Evolutionary conservation across 345 rosid species (phyloP).

Genomic region (Populus nigra): DNA sequence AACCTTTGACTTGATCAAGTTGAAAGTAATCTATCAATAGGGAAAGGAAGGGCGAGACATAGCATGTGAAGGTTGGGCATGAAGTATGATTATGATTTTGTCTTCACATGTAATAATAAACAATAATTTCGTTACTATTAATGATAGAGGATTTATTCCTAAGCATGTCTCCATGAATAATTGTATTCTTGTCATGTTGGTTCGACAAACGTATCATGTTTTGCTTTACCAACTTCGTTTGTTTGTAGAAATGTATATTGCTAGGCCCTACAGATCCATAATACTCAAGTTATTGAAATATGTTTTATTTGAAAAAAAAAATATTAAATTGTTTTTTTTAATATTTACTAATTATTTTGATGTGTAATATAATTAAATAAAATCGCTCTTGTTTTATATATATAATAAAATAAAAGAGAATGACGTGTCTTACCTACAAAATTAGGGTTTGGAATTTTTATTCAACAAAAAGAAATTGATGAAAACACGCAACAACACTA

Average conservation of each 20-base stretch:
- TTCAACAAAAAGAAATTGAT: too few relatives aligned
- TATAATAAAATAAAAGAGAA: too few relatives aligned
- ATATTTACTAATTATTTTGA: too few relatives aligned
- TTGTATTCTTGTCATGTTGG: not conserved
- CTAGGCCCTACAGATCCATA: not conserved
- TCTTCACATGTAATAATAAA: constrained; percentile 30
- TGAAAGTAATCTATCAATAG: not conserved
- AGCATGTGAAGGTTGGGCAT: constrained; percentile 40
- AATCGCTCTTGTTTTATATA: too few relatives aligned
- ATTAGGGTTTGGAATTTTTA: too few relatives aligned
- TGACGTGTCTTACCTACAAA: too few relatives aligned
- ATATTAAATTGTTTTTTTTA: too few relatives aligned
- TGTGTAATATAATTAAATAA: too few relatives aligned
- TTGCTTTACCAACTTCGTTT: not conserved
- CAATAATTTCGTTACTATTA: constrained; percentile 17
- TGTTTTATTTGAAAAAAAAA: too few relatives aligned
- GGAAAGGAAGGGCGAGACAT: constrained; percentile 10
- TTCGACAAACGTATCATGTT: not conserved
- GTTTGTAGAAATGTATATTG: not conserved
- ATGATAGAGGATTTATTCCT: not conserved
- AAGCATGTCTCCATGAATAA: constrained; percentile 13
- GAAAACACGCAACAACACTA: too few relatives aligned
- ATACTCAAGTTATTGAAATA: too few relatives aligned
- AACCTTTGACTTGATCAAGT: not conserved
- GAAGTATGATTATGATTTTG: constrained; percentile 48